phyloP scores from a whole-genome alignment of 176 grass and related monocot genomes.

The Musa acuminata region DNA sequence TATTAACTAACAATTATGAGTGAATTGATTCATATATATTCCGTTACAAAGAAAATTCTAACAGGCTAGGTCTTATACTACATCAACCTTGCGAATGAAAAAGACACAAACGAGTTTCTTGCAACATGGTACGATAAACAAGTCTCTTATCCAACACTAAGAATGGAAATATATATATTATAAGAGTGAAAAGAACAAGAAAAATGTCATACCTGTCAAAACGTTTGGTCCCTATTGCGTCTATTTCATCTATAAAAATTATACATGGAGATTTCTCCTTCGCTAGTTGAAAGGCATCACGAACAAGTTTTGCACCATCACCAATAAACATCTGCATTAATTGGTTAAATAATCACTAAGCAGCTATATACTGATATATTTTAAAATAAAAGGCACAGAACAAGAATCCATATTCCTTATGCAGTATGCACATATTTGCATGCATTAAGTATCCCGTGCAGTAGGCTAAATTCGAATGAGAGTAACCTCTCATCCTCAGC shows the following conservation, averaged over 20 bases:
- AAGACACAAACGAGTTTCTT: not conserved
- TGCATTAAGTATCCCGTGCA: too few species aligned
- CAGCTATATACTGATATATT: not conserved
- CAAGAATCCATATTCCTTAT: too few species aligned
- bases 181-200: not conserved
- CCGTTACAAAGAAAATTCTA: too few species aligned
- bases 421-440: too few species aligned
- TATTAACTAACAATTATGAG: not conserved
- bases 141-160: not conserved
- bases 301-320: slow-evolving; percentile 86
- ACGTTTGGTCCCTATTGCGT: slow-evolving; percentile 85
- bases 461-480: too few species aligned
- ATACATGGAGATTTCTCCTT: slow-evolving; percentile 92
- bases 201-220: slow-evolving; percentile 60
- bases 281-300: slow-evolving; percentile 85
- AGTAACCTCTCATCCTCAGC: not conserved
- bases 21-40: not conserved
- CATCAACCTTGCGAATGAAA: not conserved
- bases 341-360: slow-evolving; percentile 5
- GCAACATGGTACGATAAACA: not conserved
- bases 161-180: not conserved
- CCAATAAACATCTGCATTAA: slow-evolving; percentile 88
- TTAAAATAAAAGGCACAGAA: too few species aligned
- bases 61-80: not conserved
- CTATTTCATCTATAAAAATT: slow-evolving; percentile 95